Percentiles rank a stretch among this genome's conserved stretches.
Evolutionary conservation across 163 green algal species (phyloP).

Genomic region (Chlamydomonas reinhardtii): DNA sequence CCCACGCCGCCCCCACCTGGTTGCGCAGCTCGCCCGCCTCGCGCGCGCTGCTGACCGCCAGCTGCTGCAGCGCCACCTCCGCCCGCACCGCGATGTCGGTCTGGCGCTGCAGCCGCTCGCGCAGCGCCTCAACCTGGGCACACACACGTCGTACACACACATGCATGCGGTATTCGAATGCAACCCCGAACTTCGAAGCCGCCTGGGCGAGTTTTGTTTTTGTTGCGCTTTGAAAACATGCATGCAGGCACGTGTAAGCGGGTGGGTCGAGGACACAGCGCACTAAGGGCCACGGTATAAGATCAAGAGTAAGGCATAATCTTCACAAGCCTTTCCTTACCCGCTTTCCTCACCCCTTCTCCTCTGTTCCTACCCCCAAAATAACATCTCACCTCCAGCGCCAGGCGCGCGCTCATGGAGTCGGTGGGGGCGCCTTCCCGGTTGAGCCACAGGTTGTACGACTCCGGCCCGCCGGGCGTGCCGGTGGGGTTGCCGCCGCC

Average conservation of each 20-base stretch:
- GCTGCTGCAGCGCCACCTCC: slow-evolving; percentile 53
- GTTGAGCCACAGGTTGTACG: slow-evolving; percentile 49
- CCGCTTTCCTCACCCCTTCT: too few species aligned
- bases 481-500: slow-evolving; percentile 55
- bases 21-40: slow-evolving; percentile 25
- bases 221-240: too few species aligned
- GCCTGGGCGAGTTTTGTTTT: too few species aligned
- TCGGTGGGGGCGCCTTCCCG: slow-evolving; percentile 33
- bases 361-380: too few species aligned
- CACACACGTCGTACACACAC: too few species aligned
- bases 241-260: too few species aligned
- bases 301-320: too few species aligned
- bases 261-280: too few species aligned
- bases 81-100: slow-evolving; percentile 47
- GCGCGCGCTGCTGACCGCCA: slow-evolving; percentile 29
- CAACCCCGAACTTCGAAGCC: too few species aligned
- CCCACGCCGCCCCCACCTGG: slow-evolving; percentile 9
- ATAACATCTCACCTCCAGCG: slow-evolving; percentile 26
- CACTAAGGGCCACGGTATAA: too few species aligned
- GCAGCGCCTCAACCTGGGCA: slow-evolving; percentile 48
- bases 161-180: not conserved
- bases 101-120: slow-evolving; percentile 61
- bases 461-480: slow-evolving; percentile 15
- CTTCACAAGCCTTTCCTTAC: too few species aligned
- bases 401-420: slow-evolving; percentile 48